Conservation (phyloP, 1,284 basidiomycete species). For the Wallemia mellicola region DNA sequence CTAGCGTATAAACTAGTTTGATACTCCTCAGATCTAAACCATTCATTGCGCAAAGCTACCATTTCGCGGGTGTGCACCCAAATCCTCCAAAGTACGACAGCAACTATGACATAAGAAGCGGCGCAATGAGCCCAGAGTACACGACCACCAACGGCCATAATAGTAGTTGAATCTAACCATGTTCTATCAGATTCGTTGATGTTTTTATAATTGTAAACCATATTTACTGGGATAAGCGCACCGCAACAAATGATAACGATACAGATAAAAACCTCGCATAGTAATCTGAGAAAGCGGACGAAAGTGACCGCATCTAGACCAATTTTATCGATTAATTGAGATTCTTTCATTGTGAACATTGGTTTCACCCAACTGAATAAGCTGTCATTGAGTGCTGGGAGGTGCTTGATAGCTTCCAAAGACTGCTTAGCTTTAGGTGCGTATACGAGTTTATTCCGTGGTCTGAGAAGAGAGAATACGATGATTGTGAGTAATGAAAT, state of each 20-base stretch:
- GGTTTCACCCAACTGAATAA: slow-evolving; percentile 70
- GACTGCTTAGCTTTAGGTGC: slow-evolving; percentile 6
- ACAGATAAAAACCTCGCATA: slow-evolving; percentile 41
- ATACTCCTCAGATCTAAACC: slow-evolving; percentile 50
- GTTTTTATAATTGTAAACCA: slow-evolving; percentile 33
- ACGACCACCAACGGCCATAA: slow-evolving; percentile 23
- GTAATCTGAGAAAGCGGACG: slow-evolving; percentile 66
- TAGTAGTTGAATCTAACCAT: slow-evolving; percentile 10
- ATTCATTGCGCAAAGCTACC: slow-evolving; percentile 30
- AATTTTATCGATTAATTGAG: slow-evolving; percentile 60
- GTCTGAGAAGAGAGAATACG: slow-evolving; percentile 43
- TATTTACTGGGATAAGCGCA: slow-evolving; percentile 29
- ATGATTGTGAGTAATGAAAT: slow-evolving; percentile 26
- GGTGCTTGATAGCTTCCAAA: slow-evolving; percentile 10
- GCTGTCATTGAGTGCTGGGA: slow-evolving; percentile 30
- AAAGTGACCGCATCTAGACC: slow-evolving; percentile 78
- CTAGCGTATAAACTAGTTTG: slow-evolving; percentile 42
- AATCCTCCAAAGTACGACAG: slow-evolving; percentile 4
- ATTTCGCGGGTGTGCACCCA: slow-evolving; percentile 18
- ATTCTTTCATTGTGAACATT: slow-evolving; percentile 50
- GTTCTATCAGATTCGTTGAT: slow-evolving; percentile 25
- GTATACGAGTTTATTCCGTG: slow-evolving; percentile 30
- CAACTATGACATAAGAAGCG: slow-evolving; percentile 35
- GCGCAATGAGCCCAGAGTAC: slow-evolving; percentile 44
- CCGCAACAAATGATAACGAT: slow-evolving; percentile 36